phyloP scores from a whole-genome alignment of 23 red algal genomes.

The Gracilaria vermiculophylla region DNA sequence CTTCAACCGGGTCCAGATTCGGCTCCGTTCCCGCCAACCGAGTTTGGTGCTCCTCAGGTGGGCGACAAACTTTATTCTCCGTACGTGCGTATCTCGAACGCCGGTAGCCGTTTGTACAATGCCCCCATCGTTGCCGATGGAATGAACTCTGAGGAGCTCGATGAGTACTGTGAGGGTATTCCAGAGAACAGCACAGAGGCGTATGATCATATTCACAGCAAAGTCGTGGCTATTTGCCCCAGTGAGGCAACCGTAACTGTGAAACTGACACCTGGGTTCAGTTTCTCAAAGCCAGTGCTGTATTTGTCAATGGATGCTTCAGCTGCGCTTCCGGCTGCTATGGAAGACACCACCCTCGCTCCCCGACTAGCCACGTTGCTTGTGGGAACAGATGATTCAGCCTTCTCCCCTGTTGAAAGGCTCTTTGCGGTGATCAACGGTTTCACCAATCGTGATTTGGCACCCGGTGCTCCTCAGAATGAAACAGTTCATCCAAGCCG shows the following conservation, averaged over 20 bases:
- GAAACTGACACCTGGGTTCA: slow-evolving; percentile 36
- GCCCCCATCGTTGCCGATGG: slow-evolving; percentile 27
- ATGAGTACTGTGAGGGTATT: slow-evolving; percentile 44
- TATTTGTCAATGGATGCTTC: slow-evolving; percentile 40
- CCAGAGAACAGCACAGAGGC: slow-evolving; percentile 18
- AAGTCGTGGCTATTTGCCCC: slow-evolving; percentile 33
- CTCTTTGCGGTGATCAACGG: slow-evolving; percentile 47
- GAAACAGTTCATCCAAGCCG: slow-evolving; percentile 38
- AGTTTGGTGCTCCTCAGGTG: neutral
- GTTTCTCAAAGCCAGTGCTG: slow-evolving; percentile 59
- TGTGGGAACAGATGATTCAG: slow-evolving; percentile 43
- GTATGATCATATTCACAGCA: slow-evolving; percentile 10
- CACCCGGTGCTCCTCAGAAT: slow-evolving; percentile 10
- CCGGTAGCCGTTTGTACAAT: slow-evolving; percentile 39
- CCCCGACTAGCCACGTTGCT: neutral
- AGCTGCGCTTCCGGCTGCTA: slow-evolving; percentile 20
- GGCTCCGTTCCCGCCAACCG: neutral
- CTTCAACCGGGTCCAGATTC: slow-evolving; percentile 12
- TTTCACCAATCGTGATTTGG: slow-evolving; percentile 29
- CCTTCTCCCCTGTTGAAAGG: slow-evolving; percentile 59
- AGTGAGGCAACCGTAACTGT: slow-evolving; percentile 34
- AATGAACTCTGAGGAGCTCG: neutral
- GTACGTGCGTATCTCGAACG: slow-evolving; percentile 6
- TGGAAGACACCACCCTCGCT: slow-evolving; percentile 48
- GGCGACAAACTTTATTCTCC: slow-evolving; percentile 35